Base-by-base conservation (phyloP, 192 early-diverging fungal genomes). In the Rhizophagus prolifer region DNA sequence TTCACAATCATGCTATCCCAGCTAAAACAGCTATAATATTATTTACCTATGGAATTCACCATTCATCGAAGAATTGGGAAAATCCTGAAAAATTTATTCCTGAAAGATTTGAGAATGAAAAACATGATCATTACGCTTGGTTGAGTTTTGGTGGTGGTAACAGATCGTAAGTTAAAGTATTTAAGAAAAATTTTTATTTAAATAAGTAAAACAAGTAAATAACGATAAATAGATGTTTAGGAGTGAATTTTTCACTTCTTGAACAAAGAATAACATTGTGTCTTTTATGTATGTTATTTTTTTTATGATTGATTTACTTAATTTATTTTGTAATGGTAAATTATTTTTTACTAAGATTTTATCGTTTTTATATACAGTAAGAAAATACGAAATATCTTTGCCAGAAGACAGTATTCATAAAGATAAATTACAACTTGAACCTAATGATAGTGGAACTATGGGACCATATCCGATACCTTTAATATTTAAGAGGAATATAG, bases 21-120 rank as follows among this genome's bases (percentile, higher is more conserved):
- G 10, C 61, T 16, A 30, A 30, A 30, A 63, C 61, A 31, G 1
- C 5, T 31, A 2, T 25, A 16, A 31, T 63, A 6, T 30, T 26
- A 38, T 38, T 38, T 38, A 8, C 7, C 36, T 63, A 63, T 28
- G 61, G 61, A 63, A 63, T 63, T 16, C 61, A 63, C 31, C 61
- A 63, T 63, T 63, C 61, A 63, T 30, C 61, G 28, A 63, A 23
- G 12, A 13, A 30, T 63, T 63, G 61, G 61, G 26, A 63, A 63
- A 63, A 31, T 63, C 61, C 61, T 28, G 61, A 63, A 63, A 30
- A 63, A 30, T 63, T 63, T 63, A 31, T 63, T 30, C 61, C 61
- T 4, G 61, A 63, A 25, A 63, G 61, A 6, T 63, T 63, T 30
- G 61, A 63, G 16, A 63, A 63, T 63, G 23, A 63, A 63, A 26